phyloP scores from a whole-genome alignment of 257 asterid species.

The Lithospermum erythrorhizon region DNA sequence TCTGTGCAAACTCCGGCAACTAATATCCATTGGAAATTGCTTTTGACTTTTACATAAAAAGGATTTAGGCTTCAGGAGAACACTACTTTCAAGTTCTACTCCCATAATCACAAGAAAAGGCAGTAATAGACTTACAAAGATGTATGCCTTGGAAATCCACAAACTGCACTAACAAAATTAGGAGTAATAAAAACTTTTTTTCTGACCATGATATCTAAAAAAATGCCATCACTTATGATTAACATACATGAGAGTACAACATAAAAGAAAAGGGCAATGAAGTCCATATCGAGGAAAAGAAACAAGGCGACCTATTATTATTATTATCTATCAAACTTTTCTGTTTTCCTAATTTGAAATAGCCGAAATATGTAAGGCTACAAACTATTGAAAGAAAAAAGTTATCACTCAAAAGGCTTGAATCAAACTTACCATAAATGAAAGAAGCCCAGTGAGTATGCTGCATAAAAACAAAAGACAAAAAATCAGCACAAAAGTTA shows the following conservation, averaged over 20 bases:
- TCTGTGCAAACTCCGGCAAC: conserved; percentile 11
- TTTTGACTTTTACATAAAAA: neutral
- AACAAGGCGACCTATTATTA: too few relatives aligned
- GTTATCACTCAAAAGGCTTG: too few relatives aligned
- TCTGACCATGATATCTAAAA: neutral
- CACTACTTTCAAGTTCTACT: neutral
- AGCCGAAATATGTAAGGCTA: neutral
- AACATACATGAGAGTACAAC: too few relatives aligned
- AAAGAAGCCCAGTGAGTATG: conserved; percentile 91
- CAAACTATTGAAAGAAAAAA: too few relatives aligned
- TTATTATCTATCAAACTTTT: too few relatives aligned
- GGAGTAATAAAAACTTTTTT: too few relatives aligned
- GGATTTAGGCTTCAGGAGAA: neutral
- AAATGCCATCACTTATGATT: too few relatives aligned
- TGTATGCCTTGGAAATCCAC: neutral
- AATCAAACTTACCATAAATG: conserved; percentile 79
- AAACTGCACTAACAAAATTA: neutral
- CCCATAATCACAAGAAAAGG: neutral
- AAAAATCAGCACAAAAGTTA: conserved; percentile 26
- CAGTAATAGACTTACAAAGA: neutral
- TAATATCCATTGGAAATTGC: neutral
- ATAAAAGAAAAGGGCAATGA: too few relatives aligned
- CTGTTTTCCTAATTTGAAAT: too few relatives aligned
- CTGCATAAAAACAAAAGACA: conserved; percentile 39
- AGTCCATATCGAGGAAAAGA: too few relatives aligned